Evolutionary conservation across 305 asterid species (phyloP), one percentile per base, ranked within the genome.

Genomic region (Rubia balearica): DNA sequence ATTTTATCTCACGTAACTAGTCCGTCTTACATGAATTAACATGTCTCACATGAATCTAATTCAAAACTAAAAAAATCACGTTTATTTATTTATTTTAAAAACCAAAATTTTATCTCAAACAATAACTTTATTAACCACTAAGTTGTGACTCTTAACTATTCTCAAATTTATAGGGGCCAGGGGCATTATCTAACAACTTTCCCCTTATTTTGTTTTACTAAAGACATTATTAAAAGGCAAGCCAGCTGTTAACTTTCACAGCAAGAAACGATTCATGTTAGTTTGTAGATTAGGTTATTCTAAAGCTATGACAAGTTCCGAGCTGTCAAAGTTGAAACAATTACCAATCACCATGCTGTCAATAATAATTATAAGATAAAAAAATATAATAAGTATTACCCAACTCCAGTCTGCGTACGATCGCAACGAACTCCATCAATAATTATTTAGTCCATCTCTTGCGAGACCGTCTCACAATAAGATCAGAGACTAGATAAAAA

Each of bases 341-440:
- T 65, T 65, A 46, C 49, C 48, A 45, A 56, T 65, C 55, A 65
- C 53, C 27, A 59, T 59, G 62, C 67, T 59, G 73, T 70, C 57
- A 59, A 57, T 42, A 51, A 51, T 51, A 51, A 51, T 17, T 51
- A 8, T 51, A 0, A 51, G 22, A 6, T 51, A 0, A 6, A 51
- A 0, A 6, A 51, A 17, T 51, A 51, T 51, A 17, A 16, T 22
- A 60, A 27, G 30, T 27, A 27, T 61, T 40, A 48, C 42, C 36
- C 16, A 46, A 21, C 16, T 61, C 45, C 11, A 21, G 80, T 71
- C 83, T 81, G 87, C 82, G 78, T 84, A 77, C 79, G 82, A 83
- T 78, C 69, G 77, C 74, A 74, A 74, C 75, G 70, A 72, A 75
- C 78, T 55, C 80, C 70, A 73, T 69, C 57, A 65, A 33, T 65